These are phyloP conservation scores for Boehmeria nivea DNA, from an alignment of 306 rosid genomes.

Conservation along the genomic window DNA sequence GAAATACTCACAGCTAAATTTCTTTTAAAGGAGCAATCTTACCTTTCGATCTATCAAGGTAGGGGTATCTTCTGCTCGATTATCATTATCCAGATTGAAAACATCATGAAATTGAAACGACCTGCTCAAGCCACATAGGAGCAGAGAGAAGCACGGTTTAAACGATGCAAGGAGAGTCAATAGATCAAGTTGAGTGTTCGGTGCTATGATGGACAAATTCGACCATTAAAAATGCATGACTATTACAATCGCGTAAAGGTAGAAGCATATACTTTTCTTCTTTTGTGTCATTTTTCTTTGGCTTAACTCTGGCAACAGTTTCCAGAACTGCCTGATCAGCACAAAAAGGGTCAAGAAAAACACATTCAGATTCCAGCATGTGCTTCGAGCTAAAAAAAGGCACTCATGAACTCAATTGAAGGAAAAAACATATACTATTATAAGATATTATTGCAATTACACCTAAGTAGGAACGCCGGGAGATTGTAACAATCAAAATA, in stretches of 20 bases:
- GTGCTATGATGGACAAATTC: slow-evolving; percentile 2
- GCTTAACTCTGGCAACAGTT: slow-evolving; percentile 93
- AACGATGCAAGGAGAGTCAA: not conserved
- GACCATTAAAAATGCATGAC: slow-evolving; percentile 13
- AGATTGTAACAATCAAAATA: too few species aligned
- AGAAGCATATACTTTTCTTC: slow-evolving; percentile 77
- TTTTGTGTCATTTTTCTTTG: slow-evolving; percentile 92
- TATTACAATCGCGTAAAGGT: slow-evolving; percentile 13
- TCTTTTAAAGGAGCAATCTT: slow-evolving; percentile 20
- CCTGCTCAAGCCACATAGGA: slow-evolving; percentile 36
- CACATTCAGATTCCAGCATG: slow-evolving; percentile 18
- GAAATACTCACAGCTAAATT: not conserved
- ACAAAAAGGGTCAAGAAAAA: slow-evolving; percentile 13
- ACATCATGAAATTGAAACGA: slow-evolving; percentile 74
- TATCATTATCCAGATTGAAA: slow-evolving; percentile 73
- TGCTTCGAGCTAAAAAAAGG: not conserved
- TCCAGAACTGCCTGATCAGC: slow-evolving; percentile 88
- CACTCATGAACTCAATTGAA: not conserved
- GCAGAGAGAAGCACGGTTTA: not conserved
- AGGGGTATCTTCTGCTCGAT: slow-evolving; percentile 90
- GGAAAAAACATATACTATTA: not conserved
- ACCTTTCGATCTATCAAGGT: slow-evolving; percentile 94
- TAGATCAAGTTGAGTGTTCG: slow-evolving; percentile 5
- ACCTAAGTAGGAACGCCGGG: too few species aligned
- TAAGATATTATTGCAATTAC: slow-evolving; percentile 11